Percentiles rank a stretch among this genome's conserved stretches.
phyloP scores from a whole-genome alignment of 495 filamentous ascomycete species.

The Ascodesmis nigricans region DNA sequence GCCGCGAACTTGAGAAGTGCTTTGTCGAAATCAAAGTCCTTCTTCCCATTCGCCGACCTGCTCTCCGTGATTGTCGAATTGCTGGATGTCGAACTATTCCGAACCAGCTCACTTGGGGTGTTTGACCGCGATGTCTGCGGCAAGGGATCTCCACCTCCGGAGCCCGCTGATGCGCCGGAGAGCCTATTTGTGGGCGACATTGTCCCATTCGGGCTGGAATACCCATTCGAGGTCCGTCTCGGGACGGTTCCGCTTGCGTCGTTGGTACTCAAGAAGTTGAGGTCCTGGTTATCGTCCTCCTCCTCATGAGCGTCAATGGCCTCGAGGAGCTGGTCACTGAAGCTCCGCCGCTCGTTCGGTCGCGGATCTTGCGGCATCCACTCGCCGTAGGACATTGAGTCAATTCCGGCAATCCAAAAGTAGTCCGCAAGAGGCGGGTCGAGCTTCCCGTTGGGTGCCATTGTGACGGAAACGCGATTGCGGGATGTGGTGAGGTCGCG shows the following conservation, averaged over 20 bases:
- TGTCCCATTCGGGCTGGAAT: too few species aligned
- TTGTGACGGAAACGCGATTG: too few species aligned
- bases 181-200: slow-evolving; percentile 7
- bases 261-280: too few species aligned
- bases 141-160: too few species aligned
- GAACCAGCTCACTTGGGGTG: slow-evolving; percentile 13
- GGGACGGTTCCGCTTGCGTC: too few species aligned
- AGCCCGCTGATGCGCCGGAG: too few species aligned
- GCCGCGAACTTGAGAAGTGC: slow-evolving; percentile 84
- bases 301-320: slow-evolving; percentile 21
- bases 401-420: slow-evolving; percentile 94
- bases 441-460: slow-evolving; percentile 3
- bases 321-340: slow-evolving; percentile 19
- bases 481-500: too few species aligned
- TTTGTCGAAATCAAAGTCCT: slow-evolving; percentile 75
- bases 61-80: slow-evolving; percentile 26
- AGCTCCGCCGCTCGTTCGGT: slow-evolving; percentile 17
- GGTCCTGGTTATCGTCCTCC: slow-evolving; percentile 16
- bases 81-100: slow-evolving; percentile 20
- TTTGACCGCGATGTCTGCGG: slow-evolving; percentile 1
- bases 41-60: slow-evolving; percentile 16
- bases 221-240: too few species aligned
- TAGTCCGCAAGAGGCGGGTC: slow-evolving; percentile 73
- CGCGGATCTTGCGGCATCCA: slow-evolving; percentile 17
- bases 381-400: slow-evolving; percentile 43